Evolutionary conservation across 441 rosid genomes (phyloP).

Genomic region (Gossypium schwendimanii): DNA sequence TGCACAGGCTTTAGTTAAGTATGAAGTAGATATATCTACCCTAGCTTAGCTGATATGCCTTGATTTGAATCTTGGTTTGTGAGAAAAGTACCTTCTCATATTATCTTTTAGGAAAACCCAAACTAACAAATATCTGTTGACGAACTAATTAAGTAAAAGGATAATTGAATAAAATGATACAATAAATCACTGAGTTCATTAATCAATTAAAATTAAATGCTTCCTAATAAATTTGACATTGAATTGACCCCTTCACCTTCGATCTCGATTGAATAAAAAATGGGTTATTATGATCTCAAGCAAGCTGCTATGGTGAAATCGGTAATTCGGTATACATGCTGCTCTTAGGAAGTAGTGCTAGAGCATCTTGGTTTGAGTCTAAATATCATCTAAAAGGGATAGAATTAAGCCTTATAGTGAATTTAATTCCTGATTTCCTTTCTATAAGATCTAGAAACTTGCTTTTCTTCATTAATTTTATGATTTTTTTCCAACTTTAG

Average conservation of each 20-base stretch:
- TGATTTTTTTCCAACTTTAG: not conserved
- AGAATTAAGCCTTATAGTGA: not conserved
- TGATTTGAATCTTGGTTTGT: not conserved
- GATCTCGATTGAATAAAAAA: not conserved
- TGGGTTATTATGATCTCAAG: not conserved
- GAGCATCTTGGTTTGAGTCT: not conserved
- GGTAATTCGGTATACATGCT: not conserved
- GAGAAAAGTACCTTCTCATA: not conserved
- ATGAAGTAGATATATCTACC: not conserved
- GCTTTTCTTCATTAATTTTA: not conserved
- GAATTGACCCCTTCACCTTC: not conserved
- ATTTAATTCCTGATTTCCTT: not conserved
- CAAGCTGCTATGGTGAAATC: not conserved
- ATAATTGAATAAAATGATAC: not conserved
- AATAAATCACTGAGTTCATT: not conserved
- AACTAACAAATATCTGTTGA: no score
- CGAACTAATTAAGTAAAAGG: no score
- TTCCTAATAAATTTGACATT: not conserved
- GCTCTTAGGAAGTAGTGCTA: not conserved
- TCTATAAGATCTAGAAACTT: not conserved
- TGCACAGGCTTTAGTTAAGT: not conserved
- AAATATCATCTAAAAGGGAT: not conserved
- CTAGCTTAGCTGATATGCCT: not conserved
- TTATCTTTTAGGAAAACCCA: not conserved
- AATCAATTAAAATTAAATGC: not conserved